These are phyloP conservation scores for Capronia coronata DNA, from an alignment of 2,329 filamentous ascomycete genomes.

Conservation along the genomic window DNA sequence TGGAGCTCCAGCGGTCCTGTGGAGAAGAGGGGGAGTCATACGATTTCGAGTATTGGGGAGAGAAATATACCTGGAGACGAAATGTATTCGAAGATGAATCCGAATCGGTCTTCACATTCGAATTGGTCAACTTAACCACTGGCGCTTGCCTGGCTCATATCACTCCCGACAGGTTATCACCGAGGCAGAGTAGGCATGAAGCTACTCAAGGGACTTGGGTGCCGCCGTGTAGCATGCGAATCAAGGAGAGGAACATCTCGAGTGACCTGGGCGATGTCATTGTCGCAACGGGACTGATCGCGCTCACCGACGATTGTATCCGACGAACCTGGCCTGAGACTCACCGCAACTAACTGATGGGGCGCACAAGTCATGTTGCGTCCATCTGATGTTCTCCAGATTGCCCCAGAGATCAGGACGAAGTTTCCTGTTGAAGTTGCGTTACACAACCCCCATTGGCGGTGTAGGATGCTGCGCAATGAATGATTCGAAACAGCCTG, in stretches of 20 bases:
- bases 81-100: constrained; percentile 61
- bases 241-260: constrained; percentile 67
- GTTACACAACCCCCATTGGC: constrained; percentile 17
- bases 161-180: constrained; percentile 68
- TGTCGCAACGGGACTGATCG: constrained; percentile 79
- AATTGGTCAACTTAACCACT: constrained; percentile 64
- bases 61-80: constrained; percentile 76
- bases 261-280: constrained; percentile 58
- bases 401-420: constrained; percentile 4
- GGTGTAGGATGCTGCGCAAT: constrained; percentile 14
- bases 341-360: constrained; percentile 17
- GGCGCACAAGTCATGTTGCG: constrained; percentile 2
- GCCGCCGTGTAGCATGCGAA: constrained; percentile 83
- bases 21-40: constrained; percentile 69
- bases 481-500: constrained; percentile 6
- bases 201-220: constrained; percentile 78
- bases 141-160: constrained; percentile 71
- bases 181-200: constrained; percentile 64
- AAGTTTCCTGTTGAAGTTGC: constrained; percentile 11
- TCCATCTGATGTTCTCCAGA: constrained; percentile 9
- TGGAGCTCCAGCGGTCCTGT: constrained; percentile 62
- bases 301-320: constrained; percentile 87
- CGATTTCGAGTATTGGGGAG: constrained; percentile 90
- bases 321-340: constrained; percentile 62
- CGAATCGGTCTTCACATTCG: constrained; percentile 63